These are phyloP conservation scores for Canavalia gladiata DNA, from an alignment of 306 rosid species.

Conservation along the genomic window DNA sequence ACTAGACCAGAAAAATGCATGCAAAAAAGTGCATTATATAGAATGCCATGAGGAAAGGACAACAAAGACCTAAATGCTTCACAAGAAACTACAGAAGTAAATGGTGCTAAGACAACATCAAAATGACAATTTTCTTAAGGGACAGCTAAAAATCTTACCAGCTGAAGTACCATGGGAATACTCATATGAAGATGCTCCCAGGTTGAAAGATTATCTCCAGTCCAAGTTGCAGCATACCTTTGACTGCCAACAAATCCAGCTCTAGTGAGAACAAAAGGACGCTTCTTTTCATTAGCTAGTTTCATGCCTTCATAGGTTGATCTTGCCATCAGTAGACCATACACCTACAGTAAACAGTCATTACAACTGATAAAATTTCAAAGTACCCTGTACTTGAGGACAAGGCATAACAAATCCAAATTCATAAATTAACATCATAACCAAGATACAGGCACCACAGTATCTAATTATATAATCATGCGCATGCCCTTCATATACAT, in stretches of 20 bases:
- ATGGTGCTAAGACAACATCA: slow-evolving; percentile 11
- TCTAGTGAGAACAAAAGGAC: slow-evolving; percentile 97
- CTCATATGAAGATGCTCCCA: slow-evolving; percentile 99
- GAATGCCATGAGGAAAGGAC: slow-evolving; percentile 19
- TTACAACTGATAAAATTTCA: slow-evolving; percentile 39
- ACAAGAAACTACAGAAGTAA: slow-evolving; percentile 27
- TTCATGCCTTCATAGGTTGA: slow-evolving; percentile 95
- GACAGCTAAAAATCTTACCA: slow-evolving; percentile 67
- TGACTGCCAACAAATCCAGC: slow-evolving; percentile 97
- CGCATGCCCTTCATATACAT: slow-evolving; percentile 28
- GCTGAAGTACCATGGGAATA: slow-evolving; percentile 92
- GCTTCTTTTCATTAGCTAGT: slow-evolving; percentile 70
- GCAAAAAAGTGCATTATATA: slow-evolving; percentile 21
- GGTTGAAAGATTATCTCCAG: slow-evolving; percentile 91
- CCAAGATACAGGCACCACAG: slow-evolving; percentile 29
- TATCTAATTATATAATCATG: slow-evolving; percentile 37
- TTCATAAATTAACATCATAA: slow-evolving; percentile 33
- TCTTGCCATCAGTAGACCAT: slow-evolving; percentile 92
- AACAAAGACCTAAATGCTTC: slow-evolving; percentile 29
- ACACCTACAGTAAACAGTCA: slow-evolving; percentile 65
- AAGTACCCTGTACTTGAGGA: background rate
- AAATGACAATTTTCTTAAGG: slow-evolving; percentile 41
- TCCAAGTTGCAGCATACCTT: slow-evolving; percentile 97
- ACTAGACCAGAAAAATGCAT: slow-evolving; percentile 9
- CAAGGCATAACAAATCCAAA: slow-evolving; percentile 26